phyloP scores from a whole-genome alignment of 2,329 filamentous ascomycete genomes.

The Akanthomyces dipterigenus region DNA sequence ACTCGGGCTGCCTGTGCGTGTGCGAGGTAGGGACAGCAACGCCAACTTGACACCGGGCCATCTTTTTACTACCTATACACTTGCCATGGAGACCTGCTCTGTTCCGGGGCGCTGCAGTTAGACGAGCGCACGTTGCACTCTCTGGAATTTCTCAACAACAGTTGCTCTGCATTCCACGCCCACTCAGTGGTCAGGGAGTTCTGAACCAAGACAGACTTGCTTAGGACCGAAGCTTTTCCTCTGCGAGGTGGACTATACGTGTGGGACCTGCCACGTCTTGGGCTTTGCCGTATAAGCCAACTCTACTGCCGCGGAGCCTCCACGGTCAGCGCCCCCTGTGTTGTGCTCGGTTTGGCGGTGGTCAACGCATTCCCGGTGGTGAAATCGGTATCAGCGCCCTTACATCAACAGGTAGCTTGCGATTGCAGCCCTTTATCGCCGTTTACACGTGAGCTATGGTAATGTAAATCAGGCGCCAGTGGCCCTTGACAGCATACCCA shows the following conservation, averaged over 20 bases:
- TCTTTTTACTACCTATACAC: neutral
- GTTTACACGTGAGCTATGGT: neutral
- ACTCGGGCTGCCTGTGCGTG: neutral
- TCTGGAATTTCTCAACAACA: neutral
- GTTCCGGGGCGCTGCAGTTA: neutral
- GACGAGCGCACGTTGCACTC: neutral
- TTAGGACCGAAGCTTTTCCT: neutral
- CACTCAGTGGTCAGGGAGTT: neutral
- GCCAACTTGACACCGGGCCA: neutral
- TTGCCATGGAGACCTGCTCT: neutral
- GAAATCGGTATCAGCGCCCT: neutral
- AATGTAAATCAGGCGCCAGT: neutral
- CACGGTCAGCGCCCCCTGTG: neutral
- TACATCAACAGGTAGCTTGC: no score
- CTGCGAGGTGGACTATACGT: neutral
- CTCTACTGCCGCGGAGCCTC: neutral
- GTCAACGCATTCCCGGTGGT: neutral
- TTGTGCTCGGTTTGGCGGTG: neutral
- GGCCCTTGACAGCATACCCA: neutral
- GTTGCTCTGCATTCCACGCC: neutral
- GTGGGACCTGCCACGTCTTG: slow-evolving; percentile 8
- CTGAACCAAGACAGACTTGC: slow-evolving; percentile 3
- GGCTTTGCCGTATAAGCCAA: slow-evolving; percentile 2
- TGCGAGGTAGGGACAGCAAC: neutral
- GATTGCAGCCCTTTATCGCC: neutral